Conservation (phyloP, 2,329 filamentous ascomycete species). For the Pezicula carpinea region DNA sequence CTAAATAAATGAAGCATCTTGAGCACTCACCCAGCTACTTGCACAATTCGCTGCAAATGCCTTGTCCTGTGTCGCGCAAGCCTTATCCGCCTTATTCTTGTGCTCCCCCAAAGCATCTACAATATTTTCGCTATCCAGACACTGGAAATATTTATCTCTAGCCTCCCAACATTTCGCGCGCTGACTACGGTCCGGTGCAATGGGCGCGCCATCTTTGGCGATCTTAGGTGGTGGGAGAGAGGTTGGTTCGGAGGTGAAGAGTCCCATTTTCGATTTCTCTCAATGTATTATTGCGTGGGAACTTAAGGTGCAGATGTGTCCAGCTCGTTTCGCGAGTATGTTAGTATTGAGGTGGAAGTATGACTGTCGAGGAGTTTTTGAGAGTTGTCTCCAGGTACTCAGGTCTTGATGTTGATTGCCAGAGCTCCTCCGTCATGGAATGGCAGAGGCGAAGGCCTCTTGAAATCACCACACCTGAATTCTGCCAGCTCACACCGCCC, state of each 20-base stretch:
- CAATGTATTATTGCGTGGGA: background rate
- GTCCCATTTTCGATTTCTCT: conserved; percentile 40
- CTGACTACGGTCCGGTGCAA: conserved; percentile 81
- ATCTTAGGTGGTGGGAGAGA: conserved; percentile 37
- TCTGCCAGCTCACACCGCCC: too few relatives aligned
- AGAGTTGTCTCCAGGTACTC: too few relatives aligned
- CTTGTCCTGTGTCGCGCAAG: conserved; percentile 55
- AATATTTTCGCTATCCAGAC: conserved; percentile 77
- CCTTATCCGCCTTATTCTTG: conserved; percentile 47
- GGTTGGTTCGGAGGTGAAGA: conserved; percentile 34
- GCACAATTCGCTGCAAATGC: conserved; percentile 84
- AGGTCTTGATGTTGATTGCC: too few relatives aligned
- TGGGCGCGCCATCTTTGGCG: conserved; percentile 54
- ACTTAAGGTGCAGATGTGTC: background rate
- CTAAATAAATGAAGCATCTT: background rate
- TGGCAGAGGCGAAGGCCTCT: too few relatives aligned
- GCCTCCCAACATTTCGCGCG: conserved; percentile 85
- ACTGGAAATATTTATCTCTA: conserved; percentile 82
- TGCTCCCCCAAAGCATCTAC: conserved; percentile 62
- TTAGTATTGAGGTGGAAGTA: background rate
- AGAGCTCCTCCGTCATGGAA: too few relatives aligned
- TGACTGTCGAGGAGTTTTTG: too few relatives aligned
- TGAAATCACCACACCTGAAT: too few relatives aligned
- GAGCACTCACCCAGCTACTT: conserved; percentile 72
- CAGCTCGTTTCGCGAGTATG: background rate